phyloP scores from a whole-genome alignment of 1,139 yeast genomes.

The Hemisphaericaspora xylofermentans region DNA sequence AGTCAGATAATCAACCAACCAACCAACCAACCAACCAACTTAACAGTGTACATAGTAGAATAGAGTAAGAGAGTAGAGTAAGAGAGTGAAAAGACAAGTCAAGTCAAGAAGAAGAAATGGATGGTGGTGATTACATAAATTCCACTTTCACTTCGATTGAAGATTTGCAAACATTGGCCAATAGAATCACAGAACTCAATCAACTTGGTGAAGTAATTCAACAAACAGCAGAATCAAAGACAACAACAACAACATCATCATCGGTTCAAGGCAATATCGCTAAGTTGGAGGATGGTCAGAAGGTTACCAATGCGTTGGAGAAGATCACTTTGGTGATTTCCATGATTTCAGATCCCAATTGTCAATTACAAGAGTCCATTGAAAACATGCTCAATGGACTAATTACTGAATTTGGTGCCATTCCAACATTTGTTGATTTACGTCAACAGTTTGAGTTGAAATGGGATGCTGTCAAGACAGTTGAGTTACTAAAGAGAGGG shows the following conservation, averaged over 20 bases:
- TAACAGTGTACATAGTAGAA: no score
- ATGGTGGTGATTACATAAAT: conserved; percentile 29
- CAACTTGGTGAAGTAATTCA: conserved; percentile 15
- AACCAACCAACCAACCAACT: no score
- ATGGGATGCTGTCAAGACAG: conserved; percentile 1
- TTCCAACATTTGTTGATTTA: conserved; percentile 17
- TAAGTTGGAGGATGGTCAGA: conserved; percentile 9
- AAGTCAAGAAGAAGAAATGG: conserved; percentile 6
- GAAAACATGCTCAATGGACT: conserved; percentile 18
- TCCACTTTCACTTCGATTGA: conserved; percentile 25
- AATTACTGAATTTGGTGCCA: conserved; percentile 15
- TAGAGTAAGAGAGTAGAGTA: no score
- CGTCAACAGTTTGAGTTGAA: conserved; percentile 7
- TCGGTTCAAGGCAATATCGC: background rate
- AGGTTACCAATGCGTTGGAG: conserved; percentile 8
- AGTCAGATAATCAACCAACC: no score
- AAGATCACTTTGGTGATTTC: conserved; percentile 7
- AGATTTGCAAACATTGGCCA: conserved; percentile 27
- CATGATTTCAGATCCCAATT: conserved; percentile 3
- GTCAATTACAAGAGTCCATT: conserved; percentile 11
- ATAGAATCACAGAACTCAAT: conserved; percentile 21
- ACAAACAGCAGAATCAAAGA: conserved; percentile 8
- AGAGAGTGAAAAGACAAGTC: no score
- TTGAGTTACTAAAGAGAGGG: conserved; percentile 5
- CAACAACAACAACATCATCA: no score